Evolutionary conservation across 202 grass and related monocot species (phyloP).

Genomic region (Brachypodium distachyon): DNA sequence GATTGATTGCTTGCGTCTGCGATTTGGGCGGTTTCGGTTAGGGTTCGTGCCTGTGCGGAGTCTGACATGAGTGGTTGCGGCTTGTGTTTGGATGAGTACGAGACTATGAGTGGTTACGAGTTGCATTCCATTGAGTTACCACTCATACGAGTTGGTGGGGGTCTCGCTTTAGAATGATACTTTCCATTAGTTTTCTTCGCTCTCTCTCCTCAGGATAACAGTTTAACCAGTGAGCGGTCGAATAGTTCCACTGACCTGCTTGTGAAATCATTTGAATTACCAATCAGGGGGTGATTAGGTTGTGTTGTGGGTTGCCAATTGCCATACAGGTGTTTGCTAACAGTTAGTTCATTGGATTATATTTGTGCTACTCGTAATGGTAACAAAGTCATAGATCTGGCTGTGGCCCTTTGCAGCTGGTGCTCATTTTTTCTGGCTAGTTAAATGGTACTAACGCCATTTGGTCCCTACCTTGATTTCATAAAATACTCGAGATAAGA

Average conservation of each 20-base stretch:
- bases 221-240: not conserved
- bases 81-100: not conserved
- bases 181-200: not conserved
- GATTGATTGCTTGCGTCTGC: no score
- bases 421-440: not conserved
- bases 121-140: not conserved
- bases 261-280: not conserved
- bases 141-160: no score
- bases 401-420: not conserved
- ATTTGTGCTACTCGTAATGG: not conserved
- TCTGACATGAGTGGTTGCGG: no score
- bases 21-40: not conserved
- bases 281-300: not conserved
- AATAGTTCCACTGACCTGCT: not conserved
- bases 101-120: no score
- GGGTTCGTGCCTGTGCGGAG: not conserved
- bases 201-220: not conserved
- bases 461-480: not conserved
- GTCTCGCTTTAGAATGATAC: not conserved
- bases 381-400: not conserved
- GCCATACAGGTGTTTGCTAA: not conserved
- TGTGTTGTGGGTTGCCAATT: conserved; percentile 1
- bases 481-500: not conserved
- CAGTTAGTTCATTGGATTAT: not conserved
- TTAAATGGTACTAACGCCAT: not conserved